Evolutionary conservation across 129 eudicot genomes (phyloP).

Genomic region (Erigeron canadensis): DNA sequence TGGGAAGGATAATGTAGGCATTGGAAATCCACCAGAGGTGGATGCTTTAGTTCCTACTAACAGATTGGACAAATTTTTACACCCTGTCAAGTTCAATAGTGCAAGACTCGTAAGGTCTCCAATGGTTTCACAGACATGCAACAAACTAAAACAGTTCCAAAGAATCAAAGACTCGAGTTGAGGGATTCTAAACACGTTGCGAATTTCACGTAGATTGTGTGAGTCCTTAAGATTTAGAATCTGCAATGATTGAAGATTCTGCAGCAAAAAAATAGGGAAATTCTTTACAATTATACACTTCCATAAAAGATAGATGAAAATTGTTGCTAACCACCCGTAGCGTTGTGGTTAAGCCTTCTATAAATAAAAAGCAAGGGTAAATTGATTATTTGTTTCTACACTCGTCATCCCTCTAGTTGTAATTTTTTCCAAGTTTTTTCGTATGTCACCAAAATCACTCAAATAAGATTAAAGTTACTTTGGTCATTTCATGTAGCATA

Average conservation of each 20-base stretch:
- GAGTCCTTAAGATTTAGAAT: slow-evolving; percentile 35
- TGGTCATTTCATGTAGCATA: too few species aligned
- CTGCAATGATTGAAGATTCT: slow-evolving; percentile 19
- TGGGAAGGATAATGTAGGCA: slow-evolving; percentile 17
- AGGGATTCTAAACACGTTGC: slow-evolving; percentile 9
- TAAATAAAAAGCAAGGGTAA: too few species aligned
- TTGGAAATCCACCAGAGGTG: background rate
- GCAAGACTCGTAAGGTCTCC: slow-evolving; percentile 4
- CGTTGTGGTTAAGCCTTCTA: too few species aligned
- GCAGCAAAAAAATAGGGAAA: slow-evolving; percentile 7
- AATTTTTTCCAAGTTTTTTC: too few species aligned
- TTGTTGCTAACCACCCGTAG: too few species aligned
- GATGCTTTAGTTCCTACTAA: background rate
- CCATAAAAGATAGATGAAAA: too few species aligned
- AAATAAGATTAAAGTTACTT: too few species aligned
- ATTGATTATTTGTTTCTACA: too few species aligned
- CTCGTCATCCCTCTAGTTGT: too few species aligned
- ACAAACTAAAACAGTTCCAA: slow-evolving; percentile 29
- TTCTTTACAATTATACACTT: too few species aligned
- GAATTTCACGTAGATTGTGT: background rate
- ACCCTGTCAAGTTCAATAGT: slow-evolving; percentile 27
- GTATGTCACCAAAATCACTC: too few species aligned
- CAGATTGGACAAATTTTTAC: slow-evolving; percentile 10
- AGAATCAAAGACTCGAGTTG: slow-evolving; percentile 31
- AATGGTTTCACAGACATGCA: slow-evolving; percentile 9